A percentile compares a stretch with the other conserved stretches of the same genome.
Evolutionary conservation across 176 grass and related monocot genomes (phyloP).

Genomic region (Saccharum officinarum): DNA sequence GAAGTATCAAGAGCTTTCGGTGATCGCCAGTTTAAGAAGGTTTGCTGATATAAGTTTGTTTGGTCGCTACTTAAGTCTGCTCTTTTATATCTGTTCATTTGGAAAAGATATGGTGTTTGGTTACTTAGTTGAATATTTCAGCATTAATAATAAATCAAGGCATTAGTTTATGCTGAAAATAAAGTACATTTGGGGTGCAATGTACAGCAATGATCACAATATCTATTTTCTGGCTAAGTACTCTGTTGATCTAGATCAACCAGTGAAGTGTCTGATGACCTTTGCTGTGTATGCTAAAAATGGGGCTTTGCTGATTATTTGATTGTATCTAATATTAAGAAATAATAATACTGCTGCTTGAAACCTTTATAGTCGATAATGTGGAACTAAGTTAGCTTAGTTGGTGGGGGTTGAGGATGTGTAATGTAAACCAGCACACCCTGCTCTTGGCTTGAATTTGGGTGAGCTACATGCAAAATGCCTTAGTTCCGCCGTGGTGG

Average conservation of each 20-base stretch:
- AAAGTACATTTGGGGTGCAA: not conserved
- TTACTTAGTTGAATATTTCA: not conserved
- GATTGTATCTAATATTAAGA: not conserved
- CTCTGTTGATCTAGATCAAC: not conserved
- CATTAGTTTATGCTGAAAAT: not conserved
- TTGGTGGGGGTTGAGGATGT: not conserved
- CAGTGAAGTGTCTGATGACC: not conserved
- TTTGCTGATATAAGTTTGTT: conserved; percentile 29
- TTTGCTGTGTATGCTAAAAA: not conserved
- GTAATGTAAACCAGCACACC: not conserved
- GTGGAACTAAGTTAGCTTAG: not conserved
- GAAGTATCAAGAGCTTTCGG: conserved; percentile 97
- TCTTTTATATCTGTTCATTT: conserved; percentile 26
- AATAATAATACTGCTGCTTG: not conserved
- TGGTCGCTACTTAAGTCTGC: not conserved
- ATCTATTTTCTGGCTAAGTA: conserved; percentile 6
- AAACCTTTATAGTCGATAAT: not conserved
- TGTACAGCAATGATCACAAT: not conserved
- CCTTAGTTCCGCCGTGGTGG: not conserved
- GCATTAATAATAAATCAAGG: not conserved
- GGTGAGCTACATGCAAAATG: not conserved
- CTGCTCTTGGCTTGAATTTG: not conserved
- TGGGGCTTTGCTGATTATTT: not conserved
- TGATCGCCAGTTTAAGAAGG: conserved; percentile 96
- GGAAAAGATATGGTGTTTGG: not conserved